Base-by-base conservation (phyloP, 2,329 filamentous ascomycete genomes). In the Microthyrium microscopicum region DNA sequence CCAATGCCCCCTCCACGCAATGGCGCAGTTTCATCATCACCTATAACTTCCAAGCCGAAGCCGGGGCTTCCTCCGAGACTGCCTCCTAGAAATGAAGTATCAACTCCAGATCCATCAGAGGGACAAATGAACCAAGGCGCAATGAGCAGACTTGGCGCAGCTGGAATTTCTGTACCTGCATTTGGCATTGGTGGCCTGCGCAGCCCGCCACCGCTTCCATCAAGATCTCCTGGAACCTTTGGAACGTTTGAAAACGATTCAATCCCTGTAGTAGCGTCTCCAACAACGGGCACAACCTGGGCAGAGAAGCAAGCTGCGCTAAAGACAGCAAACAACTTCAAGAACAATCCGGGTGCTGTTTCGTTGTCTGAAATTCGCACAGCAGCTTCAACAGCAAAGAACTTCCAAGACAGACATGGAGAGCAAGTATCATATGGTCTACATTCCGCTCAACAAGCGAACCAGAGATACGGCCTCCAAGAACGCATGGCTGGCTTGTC, bases 111-210 rank as follows among this genome's bases (percentile, higher is more conserved):
- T 37, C 31, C 53, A 45, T 34, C 48, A 42, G 15, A 48, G 54
- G 25, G 52, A 52, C 11, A 48, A 56, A 43, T 73, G 27, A 72
- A 73, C 34, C 62, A 68, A 43, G 68, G 63, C 4, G 75, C 82
- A 4, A 51, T 77, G 35, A 64, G 58, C 37, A 67, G 81, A 26
- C 62, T 94, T 6, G 70, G 74, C 8, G 67, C 72, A 24, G 75
- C 80, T 1, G 84, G 84, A 1, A 64, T 93, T 5, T 79, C 75
- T 0, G 81, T 93, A 0, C 77, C 83, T 1, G 77, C 68, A 0
- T 60, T 93, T 4, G 78, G 78, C 4, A 91, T 92, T 39, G 74
- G 72, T 3, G 51, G 48, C 29, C 55, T 42, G 36, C 45, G 45
- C n/a, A 50, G 49, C 38, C 51, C 50, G 31, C 49, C 34, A 39